A percentile compares a stretch with the other conserved stretches of the same genome.
Evolutionary conservation across 371 early-diverging fungal species (phyloP).

Genomic region (Mortierella sp.): DNA sequence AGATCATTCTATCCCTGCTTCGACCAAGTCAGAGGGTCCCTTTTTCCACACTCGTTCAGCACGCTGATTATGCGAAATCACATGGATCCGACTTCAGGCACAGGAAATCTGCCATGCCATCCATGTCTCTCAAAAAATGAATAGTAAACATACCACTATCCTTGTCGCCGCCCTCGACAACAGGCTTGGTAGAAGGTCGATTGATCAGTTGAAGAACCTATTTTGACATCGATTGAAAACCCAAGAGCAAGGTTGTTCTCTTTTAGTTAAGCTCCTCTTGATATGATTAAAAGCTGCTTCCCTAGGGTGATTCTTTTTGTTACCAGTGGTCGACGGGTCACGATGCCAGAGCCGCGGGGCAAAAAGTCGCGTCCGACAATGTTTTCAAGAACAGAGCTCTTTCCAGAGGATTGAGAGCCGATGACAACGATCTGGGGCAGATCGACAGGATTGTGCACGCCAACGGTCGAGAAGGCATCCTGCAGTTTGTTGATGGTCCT

Average conservation of each 20-base stretch:
- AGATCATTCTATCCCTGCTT: too few species aligned
- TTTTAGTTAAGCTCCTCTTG: too few species aligned
- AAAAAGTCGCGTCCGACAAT: slow-evolving; percentile 99
- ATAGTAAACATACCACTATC: slow-evolving; percentile 21
- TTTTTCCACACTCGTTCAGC: background rate
- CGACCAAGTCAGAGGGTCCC: too few species aligned
- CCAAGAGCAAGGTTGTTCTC: too few species aligned
- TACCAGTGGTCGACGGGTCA: slow-evolving; percentile 95
- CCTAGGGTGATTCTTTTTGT: background rate
- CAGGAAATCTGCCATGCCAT: background rate
- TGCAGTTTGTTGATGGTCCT: slow-evolving; percentile 91
- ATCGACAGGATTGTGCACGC: slow-evolving; percentile 97
- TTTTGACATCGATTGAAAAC: slow-evolving; percentile 2
- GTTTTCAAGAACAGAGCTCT: slow-evolving; percentile 99
- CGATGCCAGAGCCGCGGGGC: slow-evolving; percentile 97
- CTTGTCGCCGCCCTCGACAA: slow-evolving; percentile 40
- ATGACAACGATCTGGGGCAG: slow-evolving; percentile 99
- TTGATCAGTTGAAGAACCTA: slow-evolving; percentile 97
- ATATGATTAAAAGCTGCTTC: too few species aligned
- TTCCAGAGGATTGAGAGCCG: slow-evolving; percentile 98
- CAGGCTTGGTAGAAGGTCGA: slow-evolving; percentile 67
- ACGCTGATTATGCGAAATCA: background rate
- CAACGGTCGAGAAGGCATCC: slow-evolving; percentile 96
- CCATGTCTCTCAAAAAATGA: background rate
- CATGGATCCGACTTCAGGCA: slow-evolving; percentile 2